These are phyloP conservation scores for Neophaeococcomyces mojaviensis DNA, from an alignment of 2,329 filamentous ascomycete species.

Conservation along the genomic window DNA sequence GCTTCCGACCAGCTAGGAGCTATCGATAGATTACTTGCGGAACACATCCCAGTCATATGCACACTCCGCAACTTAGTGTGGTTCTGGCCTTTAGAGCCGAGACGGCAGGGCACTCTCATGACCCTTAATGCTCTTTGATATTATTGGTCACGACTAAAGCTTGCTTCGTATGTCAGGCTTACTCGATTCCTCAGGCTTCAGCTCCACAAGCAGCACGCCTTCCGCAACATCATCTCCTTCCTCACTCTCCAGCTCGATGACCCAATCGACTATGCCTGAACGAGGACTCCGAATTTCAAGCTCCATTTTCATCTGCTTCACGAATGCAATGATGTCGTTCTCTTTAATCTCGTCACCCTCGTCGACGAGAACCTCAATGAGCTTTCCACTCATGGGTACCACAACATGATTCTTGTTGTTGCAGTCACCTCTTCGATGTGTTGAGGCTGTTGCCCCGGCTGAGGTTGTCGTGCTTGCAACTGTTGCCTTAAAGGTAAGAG, in stretches of 20 bases:
- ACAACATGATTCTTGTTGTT: constrained; percentile 46
- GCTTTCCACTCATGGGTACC: constrained; percentile 51
- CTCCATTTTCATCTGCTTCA: constrained; percentile 65
- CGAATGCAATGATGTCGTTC: constrained; percentile 50
- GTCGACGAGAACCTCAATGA: constrained; percentile 53
- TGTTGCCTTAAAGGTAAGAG: constrained; percentile 38
- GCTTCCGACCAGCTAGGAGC: no score
- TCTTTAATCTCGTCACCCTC: constrained; percentile 42
- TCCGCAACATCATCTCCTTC: constrained; percentile 49
- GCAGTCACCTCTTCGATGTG: constrained; percentile 44
- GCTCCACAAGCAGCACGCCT: constrained; percentile 45
- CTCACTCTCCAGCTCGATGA: constrained; percentile 45
- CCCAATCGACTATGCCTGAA: constrained; percentile 44
- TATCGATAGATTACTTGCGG: no score
- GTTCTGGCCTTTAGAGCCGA: no score
- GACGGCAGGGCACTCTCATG: no score
- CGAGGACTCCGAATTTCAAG: constrained; percentile 50
- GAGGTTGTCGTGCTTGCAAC: constrained; percentile 38
- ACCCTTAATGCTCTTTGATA: no score
- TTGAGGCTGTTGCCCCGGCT: constrained; percentile 29
- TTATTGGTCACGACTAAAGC: no score
- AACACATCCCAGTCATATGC: no score
- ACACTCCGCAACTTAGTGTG: no score
- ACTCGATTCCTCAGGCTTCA: constrained; percentile 30
- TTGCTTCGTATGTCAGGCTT: constrained; percentile 1